phyloP scores from a whole-genome alignment of 371 early-diverging fungal species.

The Thermomucor indicae-seudaticae region DNA sequence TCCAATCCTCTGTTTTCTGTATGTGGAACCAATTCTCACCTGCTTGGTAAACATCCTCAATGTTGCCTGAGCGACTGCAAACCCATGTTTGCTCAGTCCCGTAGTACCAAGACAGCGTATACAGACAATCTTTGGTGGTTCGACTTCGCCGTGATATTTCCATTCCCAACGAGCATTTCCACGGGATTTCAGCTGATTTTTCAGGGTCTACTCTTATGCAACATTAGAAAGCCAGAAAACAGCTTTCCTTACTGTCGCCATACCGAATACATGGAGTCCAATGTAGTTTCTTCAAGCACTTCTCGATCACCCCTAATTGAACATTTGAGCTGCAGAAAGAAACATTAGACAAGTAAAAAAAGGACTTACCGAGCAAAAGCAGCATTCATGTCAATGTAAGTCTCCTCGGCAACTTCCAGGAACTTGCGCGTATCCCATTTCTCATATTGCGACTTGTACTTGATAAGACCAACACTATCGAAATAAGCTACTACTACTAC shows the following conservation, averaged over 20 bases:
- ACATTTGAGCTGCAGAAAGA: background rate
- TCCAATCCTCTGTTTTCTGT: background rate
- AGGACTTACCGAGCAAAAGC: slow-evolving; percentile 56
- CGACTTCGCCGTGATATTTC: slow-evolving; percentile 57
- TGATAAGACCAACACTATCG: slow-evolving; percentile 46
- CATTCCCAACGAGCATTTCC: slow-evolving; percentile 60
- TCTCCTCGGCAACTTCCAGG: slow-evolving; percentile 53
- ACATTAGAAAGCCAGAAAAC: background rate
- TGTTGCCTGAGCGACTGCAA: slow-evolving; percentile 64
- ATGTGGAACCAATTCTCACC: slow-evolving; percentile 12
- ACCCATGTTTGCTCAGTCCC: slow-evolving; percentile 42
- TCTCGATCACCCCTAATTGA: slow-evolving; percentile 55
- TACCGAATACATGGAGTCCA: slow-evolving; percentile 60
- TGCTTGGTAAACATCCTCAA: slow-evolving; percentile 69
- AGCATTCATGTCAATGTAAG: slow-evolving; percentile 70
- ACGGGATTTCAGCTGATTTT: slow-evolving; percentile 63
- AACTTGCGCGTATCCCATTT: slow-evolving; percentile 50
- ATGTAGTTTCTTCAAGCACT: slow-evolving; percentile 57
- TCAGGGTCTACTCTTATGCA: slow-evolving; percentile 41
- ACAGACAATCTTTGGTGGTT: slow-evolving; percentile 61
- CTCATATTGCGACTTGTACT: slow-evolving; percentile 47
- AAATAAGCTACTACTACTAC: background rate
- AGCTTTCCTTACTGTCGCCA: background rate
- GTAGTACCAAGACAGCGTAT: slow-evolving; percentile 50
- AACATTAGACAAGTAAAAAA: background rate